Base-by-base conservation (phyloP, 352 stramenopile species). In the Sclerospora graminicola region DNA sequence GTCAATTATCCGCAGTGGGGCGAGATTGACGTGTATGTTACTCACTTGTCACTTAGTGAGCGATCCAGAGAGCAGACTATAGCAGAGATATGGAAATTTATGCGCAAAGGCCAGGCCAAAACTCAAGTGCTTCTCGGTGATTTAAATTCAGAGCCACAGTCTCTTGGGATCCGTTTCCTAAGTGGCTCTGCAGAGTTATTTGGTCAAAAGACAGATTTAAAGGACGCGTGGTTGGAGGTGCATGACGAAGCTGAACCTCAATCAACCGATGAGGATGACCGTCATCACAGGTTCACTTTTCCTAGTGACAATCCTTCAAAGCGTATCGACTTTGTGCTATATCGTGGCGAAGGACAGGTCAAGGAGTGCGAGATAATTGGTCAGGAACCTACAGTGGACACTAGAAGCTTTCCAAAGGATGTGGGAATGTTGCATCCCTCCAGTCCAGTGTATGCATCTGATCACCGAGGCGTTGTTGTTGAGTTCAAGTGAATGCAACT, bases 271-370 rank as follows among this genome's bases (percentile, higher is more conserved):
- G 37, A 24, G 1, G 16, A 46, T 0, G 70, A 92, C 42, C 66
- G 64, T 3, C 38, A 57, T 11, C 38, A 58, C 27, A 77, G 70
- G 41, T 90, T 92, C 45, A 95, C 83, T 8, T 95, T 95, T 41
- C 79, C 83, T 10, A 90, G 71, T 41, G 82, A 95, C 46, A 69
- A 76, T 18, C 83, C 83, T 6, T 56, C 66, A 13, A 95, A 95
- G 41, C 77, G 81, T n/a, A 95, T 95, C 37, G 83, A 95, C 45
- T 89, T 89, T 26, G 63, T 89, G 11, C 35, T 93, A 21, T 86
- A 69, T 36, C 73, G 80, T 10, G 72, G 83, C 30, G 64, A 87
- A 55, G 73, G 67, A 13, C 26, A 41, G 1, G 73, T 88, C 5
- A 69, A 78, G 28, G 53, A 84, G 40, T 89, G 75, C 39, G 57